Percentiles rank a stretch among this genome's conserved stretches.
Evolutionary conservation across 495 filamentous ascomycete genomes (phyloP).

Genomic region (Neurospora tetraspora): DNA sequence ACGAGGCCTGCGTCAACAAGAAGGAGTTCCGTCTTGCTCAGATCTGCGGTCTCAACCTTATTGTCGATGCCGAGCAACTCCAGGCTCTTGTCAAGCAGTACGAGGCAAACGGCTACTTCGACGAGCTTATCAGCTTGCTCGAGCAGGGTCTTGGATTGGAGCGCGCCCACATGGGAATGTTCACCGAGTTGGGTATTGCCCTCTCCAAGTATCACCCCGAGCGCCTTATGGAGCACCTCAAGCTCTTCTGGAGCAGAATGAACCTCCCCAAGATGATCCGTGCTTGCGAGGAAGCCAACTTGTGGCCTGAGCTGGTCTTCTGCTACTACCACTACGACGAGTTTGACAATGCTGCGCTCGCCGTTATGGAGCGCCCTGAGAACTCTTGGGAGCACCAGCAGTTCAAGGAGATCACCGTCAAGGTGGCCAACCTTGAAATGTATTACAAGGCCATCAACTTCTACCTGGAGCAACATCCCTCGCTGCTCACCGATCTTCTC

Average conservation of each 20-base stretch:
- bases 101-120: constrained; percentile 94
- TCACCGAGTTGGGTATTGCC: constrained; percentile 90
- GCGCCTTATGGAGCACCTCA: constrained; percentile 95
- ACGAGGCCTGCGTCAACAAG: constrained; percentile 92
- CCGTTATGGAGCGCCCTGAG: constrained; percentile 98
- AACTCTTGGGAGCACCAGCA: constrained; percentile 99
- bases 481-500: constrained; percentile 88
- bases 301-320: constrained; percentile 98
- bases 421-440: constrained; percentile 97
- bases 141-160: constrained; percentile 94
- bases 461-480: constrained; percentile 94
- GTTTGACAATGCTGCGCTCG: constrained; percentile 95
- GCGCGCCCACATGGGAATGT: constrained; percentile 77
- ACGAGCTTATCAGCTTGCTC: constrained; percentile 88
- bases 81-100: constrained; percentile 92
- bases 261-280: constrained; percentile 98
- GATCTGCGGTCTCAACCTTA: constrained; percentile 97
- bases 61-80: constrained; percentile 95
- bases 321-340: constrained; percentile 99
- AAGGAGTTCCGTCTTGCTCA: constrained; percentile 99
- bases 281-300: constrained; percentile 86
- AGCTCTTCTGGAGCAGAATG: constrained; percentile 97
- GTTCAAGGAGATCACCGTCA: constrained; percentile 98
- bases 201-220: constrained; percentile 96
- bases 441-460: constrained; percentile 98